Conservation (phyloP, 2,329 filamentous ascomycete species). For the Pseudogymnoascus pannorum region DNA sequence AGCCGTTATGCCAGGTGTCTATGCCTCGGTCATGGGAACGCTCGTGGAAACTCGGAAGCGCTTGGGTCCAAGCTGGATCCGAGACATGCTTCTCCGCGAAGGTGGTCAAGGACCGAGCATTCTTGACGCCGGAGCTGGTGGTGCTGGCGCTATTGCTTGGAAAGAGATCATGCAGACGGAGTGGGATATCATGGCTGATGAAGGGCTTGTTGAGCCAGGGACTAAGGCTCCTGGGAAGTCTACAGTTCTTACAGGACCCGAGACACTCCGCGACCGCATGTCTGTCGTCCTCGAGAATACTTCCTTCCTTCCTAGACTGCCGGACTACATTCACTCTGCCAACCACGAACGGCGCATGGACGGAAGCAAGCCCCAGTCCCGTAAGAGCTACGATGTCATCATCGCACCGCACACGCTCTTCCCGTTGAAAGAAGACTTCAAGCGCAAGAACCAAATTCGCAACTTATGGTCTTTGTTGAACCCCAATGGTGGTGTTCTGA, state of each 20-base stretch:
- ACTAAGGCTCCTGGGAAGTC: conserved; percentile 56
- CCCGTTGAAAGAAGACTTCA: conserved; percentile 64
- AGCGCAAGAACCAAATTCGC: conserved; percentile 71
- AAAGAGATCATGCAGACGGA: conserved; percentile 73
- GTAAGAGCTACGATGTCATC: conserved; percentile 83
- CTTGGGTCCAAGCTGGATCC: conserved; percentile 63
- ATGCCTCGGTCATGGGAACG: conserved; percentile 58
- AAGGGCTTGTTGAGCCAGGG: conserved; percentile 42
- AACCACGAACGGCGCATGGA: conserved; percentile 55
- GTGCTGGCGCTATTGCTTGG: conserved; percentile 68
- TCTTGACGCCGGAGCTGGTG: conserved; percentile 67
- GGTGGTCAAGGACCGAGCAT: conserved; percentile 53
- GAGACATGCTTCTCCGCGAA: conserved; percentile 50
- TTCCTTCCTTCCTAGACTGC: conserved; percentile 84
- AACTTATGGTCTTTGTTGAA: conserved; percentile 86
- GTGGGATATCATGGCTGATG: conserved; percentile 61
- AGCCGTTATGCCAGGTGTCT: conserved; percentile 62
- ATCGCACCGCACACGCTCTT: conserved; percentile 82
- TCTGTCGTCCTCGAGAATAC: conserved; percentile 78
- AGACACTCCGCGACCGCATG: conserved; percentile 65
- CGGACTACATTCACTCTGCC: conserved; percentile 68
- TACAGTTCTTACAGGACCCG: conserved; percentile 72
- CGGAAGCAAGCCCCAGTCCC: conserved; percentile 45
- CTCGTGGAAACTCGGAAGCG: conserved; percentile 69
- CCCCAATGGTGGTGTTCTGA: conserved; percentile 75